Base-by-base conservation (phyloP, 1,284 basidiomycete species). In the Pulchroboletus neoregius region DNA sequence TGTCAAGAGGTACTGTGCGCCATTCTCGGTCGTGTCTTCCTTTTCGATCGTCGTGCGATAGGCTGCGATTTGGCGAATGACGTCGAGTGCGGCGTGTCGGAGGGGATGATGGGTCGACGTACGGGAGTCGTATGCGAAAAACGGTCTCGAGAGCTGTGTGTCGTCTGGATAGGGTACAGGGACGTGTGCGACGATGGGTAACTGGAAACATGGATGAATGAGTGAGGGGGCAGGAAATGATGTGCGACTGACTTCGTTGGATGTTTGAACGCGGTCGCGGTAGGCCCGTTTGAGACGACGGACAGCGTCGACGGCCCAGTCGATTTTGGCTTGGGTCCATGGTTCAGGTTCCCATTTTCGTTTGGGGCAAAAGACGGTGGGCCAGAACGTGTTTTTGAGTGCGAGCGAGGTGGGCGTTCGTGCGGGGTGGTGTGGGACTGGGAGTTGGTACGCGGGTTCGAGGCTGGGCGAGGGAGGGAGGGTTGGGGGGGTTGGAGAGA, bases 1-100 rank as follows among this genome's bases (percentile, higher is more conserved):
- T 0, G 91, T 96, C 31, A 96, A 75, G 26, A 96, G 82, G 67
- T 96, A 97, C 61, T 87, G 84, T 4, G 80, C 71, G 11, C 87
- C 86, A 58, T 88, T 90, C 35, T 62, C 67, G 33, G 49, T 12
- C 30, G 41, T 1, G 13, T 22, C 27, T 4, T 7, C 24, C 18
- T 57, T 64, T 38, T 1, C 2, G 52, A 27, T 4, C 49, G 41
- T 6, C 49, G 43, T 4, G 54, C 71, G 80, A 55, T 71, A 77
- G 54, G 82, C 82, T 2, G 82, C 83, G 28, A 88, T 65, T 37
- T 73, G 67, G 26, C 87, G 79, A 26, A 95, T 79, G 46, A 85
- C 73, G 63, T 91, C 91, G 50, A 93, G 75, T 12, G 81, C 76
- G 5, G 92, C 83, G 61, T 96, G 94, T 5, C 87, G 80, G 8